phyloP scores from a whole-genome alignment of 139 green algal genomes.

The Mesostigma viride region DNA sequence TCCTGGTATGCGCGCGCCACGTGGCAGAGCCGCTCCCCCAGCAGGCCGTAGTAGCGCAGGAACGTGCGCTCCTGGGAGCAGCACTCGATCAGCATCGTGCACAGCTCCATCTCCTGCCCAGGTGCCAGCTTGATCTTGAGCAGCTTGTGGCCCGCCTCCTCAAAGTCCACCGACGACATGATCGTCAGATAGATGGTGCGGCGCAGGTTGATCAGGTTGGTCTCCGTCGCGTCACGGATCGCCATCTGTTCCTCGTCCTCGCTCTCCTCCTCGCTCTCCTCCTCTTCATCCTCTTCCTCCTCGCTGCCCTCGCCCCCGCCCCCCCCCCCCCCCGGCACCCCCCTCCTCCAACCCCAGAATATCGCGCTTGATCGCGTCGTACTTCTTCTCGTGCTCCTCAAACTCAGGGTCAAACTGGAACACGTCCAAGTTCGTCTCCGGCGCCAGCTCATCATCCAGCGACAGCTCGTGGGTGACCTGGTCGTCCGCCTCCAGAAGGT shows the following conservation, averaged over 20 bases:
- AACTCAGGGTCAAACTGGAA: conserved; percentile 77
- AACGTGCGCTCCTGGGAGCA: conserved; percentile 81
- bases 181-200: conserved; percentile 99
- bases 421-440: conserved; percentile 71
- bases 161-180: conserved; percentile 93
- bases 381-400: conserved; percentile 44
- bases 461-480: conserved; percentile 89
- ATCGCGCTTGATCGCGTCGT: conserved; percentile 56
- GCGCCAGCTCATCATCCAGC: conserved; percentile 57
- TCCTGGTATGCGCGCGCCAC: conserved; percentile 58
- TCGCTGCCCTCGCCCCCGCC: conserved; percentile 25
- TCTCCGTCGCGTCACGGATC: conserved; percentile 53
- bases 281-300: conserved; percentile 30
- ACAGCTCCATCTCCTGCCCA: conserved; percentile 68
- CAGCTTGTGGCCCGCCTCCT: conserved; percentile 99
- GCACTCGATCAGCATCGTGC: conserved; percentile 95
- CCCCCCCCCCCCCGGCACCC: conserved; percentile 28
- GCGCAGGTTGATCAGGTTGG: conserved; percentile 89
- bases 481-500: conserved; percentile 88
- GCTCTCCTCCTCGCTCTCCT: conserved; percentile 39
- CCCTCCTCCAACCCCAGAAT: conserved; percentile 56
- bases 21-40: conserved; percentile 86
- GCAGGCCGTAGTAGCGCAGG: conserved; percentile 86
- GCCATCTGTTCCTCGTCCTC: conserved; percentile 37
- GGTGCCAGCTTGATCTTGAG: conserved; percentile 78